Evolutionary conservation across 495 filamentous ascomycete genomes (phyloP).

Genomic region (Melanomma pulvis-pyrius): DNA sequence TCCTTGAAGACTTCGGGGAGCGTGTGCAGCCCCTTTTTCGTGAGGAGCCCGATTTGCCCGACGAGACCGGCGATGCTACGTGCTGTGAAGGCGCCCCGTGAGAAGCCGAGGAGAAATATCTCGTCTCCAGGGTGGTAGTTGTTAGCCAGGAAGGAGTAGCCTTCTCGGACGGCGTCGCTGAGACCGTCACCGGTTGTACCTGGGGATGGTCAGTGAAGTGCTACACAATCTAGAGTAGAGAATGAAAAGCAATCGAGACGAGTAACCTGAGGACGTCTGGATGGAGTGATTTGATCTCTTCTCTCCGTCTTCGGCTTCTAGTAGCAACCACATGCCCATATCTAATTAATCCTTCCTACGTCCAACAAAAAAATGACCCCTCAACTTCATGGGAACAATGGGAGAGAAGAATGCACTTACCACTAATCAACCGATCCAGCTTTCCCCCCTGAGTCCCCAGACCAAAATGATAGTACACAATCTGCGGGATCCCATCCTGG

Average conservation of each 20-base stretch:
- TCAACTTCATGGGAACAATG: too few species aligned
- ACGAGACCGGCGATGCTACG: slow-evolving; percentile 67
- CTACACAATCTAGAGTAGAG: neutral
- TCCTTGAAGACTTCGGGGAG: slow-evolving; percentile 69
- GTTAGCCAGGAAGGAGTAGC: slow-evolving; percentile 66
- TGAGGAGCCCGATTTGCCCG: slow-evolving; percentile 63
- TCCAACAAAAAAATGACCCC: too few species aligned
- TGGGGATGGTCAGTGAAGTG: slow-evolving; percentile 2
- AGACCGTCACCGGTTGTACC: slow-evolving; percentile 45
- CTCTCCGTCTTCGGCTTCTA: too few species aligned
- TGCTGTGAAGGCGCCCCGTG: slow-evolving; percentile 72
- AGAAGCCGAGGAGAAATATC: slow-evolving; percentile 72
- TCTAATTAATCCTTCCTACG: too few species aligned
- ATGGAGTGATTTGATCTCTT: too few species aligned
- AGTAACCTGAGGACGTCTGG: too few species aligned
- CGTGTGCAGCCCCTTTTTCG: slow-evolving; percentile 62
- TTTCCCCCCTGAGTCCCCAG: slow-evolving; percentile 42
- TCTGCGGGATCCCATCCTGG: slow-evolving; percentile 47
- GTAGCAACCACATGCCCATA: too few species aligned
- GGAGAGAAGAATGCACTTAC: slow-evolving; percentile 17
- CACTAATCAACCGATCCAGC: slow-evolving; percentile 40
- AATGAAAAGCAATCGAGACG: neutral
- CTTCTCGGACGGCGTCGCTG: slow-evolving; percentile 63
- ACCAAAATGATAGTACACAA: slow-evolving; percentile 48
- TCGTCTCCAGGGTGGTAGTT: slow-evolving; percentile 71